Percentiles rank a stretch among this genome's conserved stretches.
These are phyloP conservation scores for Balakata baccata DNA, from an alignment of 345 rosid genomes.

Conservation along the genomic window DNA sequence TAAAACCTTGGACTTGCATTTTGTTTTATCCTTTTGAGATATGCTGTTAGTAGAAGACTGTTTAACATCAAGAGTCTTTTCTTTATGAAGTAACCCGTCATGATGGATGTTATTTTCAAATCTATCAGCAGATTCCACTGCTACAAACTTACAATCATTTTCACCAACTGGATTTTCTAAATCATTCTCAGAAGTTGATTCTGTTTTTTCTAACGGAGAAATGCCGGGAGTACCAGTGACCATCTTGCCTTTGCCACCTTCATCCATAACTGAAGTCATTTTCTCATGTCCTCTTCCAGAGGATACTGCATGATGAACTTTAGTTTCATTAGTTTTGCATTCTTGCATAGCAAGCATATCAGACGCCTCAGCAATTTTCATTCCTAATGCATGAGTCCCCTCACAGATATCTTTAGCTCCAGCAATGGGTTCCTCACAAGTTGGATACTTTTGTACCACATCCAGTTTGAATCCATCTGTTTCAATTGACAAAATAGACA, in stretches of 20 bases:
- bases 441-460: conserved; percentile 23
- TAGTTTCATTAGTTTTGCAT: conserved; percentile 25
- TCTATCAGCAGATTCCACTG: conserved; percentile 29
- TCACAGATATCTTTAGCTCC: conserved; percentile 26
- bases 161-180: conserved; percentile 24
- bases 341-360: conserved; percentile 16
- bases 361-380: conserved; percentile 28
- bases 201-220: conserved; percentile 38
- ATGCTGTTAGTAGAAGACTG: conserved; percentile 35
- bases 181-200: conserved; percentile 65
- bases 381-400: conserved; percentile 23
- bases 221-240: conserved; percentile 8
- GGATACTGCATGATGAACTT: conserved; percentile 14
- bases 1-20: conserved; percentile 62
- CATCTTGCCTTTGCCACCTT: conserved; percentile 23
- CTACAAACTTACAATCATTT: conserved; percentile 27
- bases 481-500: conserved; percentile 21
- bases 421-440: conserved; percentile 14
- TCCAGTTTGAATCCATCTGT: conserved; percentile 32
- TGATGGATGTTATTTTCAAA: conserved; percentile 28
- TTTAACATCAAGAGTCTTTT: conserved; percentile 18
- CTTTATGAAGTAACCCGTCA: conserved; percentile 26
- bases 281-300: conserved; percentile 20
- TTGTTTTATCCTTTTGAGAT: conserved; percentile 26
- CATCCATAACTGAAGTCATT: conserved; percentile 22